A percentile compares a stretch with the other conserved stretches of the same genome.
These are phyloP conservation scores for Cryptococcus floricola DNA, from an alignment of 1,284 basidiomycete species.

Conservation along the genomic window DNA sequence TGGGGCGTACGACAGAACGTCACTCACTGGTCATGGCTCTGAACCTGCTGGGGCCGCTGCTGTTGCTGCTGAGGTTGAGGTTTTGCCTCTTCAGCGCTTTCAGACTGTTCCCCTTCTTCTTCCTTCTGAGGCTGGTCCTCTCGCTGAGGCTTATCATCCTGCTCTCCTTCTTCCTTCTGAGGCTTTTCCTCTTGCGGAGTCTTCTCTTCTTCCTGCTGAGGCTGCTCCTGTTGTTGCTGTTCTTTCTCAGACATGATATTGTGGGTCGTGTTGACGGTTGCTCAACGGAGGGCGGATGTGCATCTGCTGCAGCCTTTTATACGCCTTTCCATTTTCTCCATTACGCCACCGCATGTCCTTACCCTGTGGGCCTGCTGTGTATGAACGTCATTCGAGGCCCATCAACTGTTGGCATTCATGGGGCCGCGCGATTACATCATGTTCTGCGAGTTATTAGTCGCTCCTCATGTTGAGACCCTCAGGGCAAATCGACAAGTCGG, in stretches of 20 bases:
- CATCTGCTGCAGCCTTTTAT: too few species aligned
- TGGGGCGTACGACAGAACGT: neutral
- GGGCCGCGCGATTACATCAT: too few species aligned
- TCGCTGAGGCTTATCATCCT: neutral
- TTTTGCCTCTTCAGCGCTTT: neutral
- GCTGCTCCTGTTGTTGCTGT: neutral
- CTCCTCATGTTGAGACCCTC: too few species aligned
- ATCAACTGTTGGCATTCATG: too few species aligned
- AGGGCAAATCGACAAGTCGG: too few species aligned
- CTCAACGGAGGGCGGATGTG: too few species aligned
- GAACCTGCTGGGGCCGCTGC: neutral
- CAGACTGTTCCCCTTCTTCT: neutral
- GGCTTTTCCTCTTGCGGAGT: neutral
- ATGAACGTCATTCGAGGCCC: too few species aligned
- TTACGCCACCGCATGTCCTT: too few species aligned
- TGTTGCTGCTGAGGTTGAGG: neutral
- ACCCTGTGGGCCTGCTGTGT: too few species aligned
- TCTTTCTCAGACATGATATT: neutral
- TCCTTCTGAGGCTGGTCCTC: neutral
- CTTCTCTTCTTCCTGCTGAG: neutral
- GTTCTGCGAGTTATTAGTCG: too few species aligned
- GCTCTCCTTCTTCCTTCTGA: neutral
- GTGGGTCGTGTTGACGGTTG: too few species aligned
- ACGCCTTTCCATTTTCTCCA: too few species aligned
- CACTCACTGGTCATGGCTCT: neutral